Base-by-base conservation (phyloP, 1,139 yeast species). In the Kazachstania sp. region DNA sequence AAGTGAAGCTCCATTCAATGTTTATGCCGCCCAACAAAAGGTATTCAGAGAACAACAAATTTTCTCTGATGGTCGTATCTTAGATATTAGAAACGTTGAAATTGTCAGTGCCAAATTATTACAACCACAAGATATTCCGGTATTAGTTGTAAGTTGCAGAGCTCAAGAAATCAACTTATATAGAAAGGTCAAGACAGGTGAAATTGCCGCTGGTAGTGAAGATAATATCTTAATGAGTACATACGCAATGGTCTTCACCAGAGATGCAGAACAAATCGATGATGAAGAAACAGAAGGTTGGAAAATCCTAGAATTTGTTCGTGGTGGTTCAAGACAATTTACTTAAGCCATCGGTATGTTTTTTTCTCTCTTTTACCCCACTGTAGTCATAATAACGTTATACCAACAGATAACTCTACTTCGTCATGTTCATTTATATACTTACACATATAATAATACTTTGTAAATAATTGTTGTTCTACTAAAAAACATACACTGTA, bases 51-150 rank as follows among this genome's bases (percentile, higher is more conserved):
- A 90, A 61, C 95, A 90, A 67, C 95, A 95, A 9, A 73, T 92
- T 47, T 86, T 86, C 61, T 83, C 97, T 18, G 98, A 94, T 58
- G 94, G 97, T 45, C 79, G 81, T 55, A 87, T 94, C 55, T 75
- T 92, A 63, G 99, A 94, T 66, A 86, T 94, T 58, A 81, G 99
- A 69, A 95, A 96, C 41, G 95, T 90, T 39, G 98, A 92, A 58
- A 83, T 94, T 54, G 85, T 87, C 51, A 84, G 90, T 50, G 88
- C 95, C 56, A 88, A 86, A 71, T 72, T 83, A 57, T 77, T 94
- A 51, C 95, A 87, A 60, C 97, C 97, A 41, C 86, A 88, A 57
- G 95, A 92, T 63, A 76, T 81, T 39, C 99, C 99, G n/a, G 97
- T 90, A 16, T 73, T 88, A 55, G 97, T 94, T 49, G 88, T 88